Evolutionary conservation across 192 early-diverging fungal species (phyloP).

Genomic region (Coemansia sp.): DNA sequence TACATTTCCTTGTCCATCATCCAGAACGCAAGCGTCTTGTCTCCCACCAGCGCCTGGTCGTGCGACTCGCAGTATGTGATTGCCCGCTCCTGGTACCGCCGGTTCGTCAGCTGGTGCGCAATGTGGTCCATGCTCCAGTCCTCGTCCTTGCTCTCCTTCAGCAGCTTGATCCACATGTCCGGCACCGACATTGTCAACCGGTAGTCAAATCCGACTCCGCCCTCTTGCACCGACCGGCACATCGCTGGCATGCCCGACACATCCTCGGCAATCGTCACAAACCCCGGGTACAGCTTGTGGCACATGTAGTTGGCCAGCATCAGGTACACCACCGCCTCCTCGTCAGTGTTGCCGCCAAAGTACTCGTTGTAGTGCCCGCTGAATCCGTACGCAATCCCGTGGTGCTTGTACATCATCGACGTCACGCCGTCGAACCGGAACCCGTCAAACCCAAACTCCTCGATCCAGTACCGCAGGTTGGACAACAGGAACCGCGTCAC

Average conservation of each 20-base stretch:
- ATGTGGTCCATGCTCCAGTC: conserved; percentile 92
- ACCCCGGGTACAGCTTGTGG: conserved; percentile 75
- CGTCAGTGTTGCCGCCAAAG: conserved; percentile 78
- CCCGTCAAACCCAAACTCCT: conserved; percentile 89
- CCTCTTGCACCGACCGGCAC: conserved; percentile 77
- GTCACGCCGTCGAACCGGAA: conserved; percentile 99
- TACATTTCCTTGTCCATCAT: conserved; percentile 99
- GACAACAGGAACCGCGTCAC: conserved; percentile 91
- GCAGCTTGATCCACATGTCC: conserved; percentile 99
- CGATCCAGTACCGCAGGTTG: conserved; percentile 93
- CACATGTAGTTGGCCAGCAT: conserved; percentile 90
- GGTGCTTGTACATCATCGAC: conserved; percentile 94
- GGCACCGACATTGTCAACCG: conserved; percentile 95
- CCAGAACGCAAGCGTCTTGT: conserved; percentile 99
- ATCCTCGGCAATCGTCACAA: conserved; percentile 95
- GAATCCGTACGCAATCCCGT: conserved; percentile 93
- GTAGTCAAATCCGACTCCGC: conserved; percentile 97
- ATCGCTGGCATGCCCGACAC: conserved; percentile 99
- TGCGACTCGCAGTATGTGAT: conserved; percentile 96
- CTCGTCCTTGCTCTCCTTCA: conserved; percentile 90
- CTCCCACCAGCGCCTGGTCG: conserved; percentile 97
- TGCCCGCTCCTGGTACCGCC: conserved; percentile 86
- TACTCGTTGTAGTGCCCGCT: conserved; percentile 93
- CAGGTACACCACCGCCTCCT: conserved; percentile 84
- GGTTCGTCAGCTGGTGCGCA: conserved; percentile 85